Percentiles rank a stretch among this genome's conserved stretches.
These are phyloP conservation scores for Lunasporangiospora selenospora DNA, from an alignment of 192 early-diverging fungal genomes.

Conservation along the genomic window DNA sequence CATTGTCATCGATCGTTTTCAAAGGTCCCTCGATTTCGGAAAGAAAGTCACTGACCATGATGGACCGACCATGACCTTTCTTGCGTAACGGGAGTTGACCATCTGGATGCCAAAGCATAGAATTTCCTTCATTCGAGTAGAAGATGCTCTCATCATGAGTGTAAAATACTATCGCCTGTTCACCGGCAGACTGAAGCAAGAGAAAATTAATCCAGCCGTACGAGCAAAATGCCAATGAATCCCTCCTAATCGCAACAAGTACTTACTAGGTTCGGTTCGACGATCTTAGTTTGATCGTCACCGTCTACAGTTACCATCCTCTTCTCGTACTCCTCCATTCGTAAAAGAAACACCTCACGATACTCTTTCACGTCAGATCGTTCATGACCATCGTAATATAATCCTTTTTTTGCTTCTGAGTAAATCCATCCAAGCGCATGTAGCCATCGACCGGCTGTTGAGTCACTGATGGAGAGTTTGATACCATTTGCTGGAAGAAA, in stretches of 20 bases:
- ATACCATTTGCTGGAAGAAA: constrained; percentile 9
- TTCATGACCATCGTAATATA: constrained; percentile 26
- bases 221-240: too few species aligned
- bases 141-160: constrained; percentile 26
- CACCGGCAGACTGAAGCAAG: neutral
- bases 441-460: too few species aligned
- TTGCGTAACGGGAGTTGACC: constrained; percentile 5
- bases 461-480: too few species aligned
- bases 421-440: constrained; percentile 1
- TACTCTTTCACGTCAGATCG: constrained; percentile 19
- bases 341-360: constrained; percentile 8
- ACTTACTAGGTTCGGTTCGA: constrained; percentile 14
- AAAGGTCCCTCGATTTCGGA: constrained; percentile 15
- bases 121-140: constrained; percentile 19
- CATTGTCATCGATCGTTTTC: constrained; percentile 6
- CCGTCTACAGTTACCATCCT: constrained; percentile 18
- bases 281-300: neutral
- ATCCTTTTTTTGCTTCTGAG: constrained; percentile 17
- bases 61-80: constrained; percentile 18
- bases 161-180: neutral
- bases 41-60: constrained; percentile 32
- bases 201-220: too few species aligned
- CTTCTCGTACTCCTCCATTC: constrained; percentile 20
- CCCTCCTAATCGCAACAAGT: neutral
- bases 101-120: constrained; percentile 6